These are phyloP conservation scores for Rhodotorula sp. DNA, from an alignment of 1,284 basidiomycete genomes.

Conservation along the genomic window DNA sequence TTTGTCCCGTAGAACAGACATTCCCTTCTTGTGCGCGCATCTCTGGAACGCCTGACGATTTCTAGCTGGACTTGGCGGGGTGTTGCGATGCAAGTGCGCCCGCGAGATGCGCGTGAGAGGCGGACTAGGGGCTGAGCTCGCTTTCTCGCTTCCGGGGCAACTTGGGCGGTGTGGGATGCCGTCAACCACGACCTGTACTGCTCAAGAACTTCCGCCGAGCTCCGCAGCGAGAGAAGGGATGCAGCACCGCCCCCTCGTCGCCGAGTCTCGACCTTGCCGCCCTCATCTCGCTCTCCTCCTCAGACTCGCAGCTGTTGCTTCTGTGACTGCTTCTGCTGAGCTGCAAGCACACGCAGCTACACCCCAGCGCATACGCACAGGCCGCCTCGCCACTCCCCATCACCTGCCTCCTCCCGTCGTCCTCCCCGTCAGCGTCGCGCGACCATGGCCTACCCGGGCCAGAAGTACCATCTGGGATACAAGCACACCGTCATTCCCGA, in stretches of 20 bases:
- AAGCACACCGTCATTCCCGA: constrained; percentile 1
- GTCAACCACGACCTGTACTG: too few species aligned
- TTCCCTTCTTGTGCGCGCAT: neutral
- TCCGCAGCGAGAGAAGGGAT: neutral
- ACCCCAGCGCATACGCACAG: neutral
- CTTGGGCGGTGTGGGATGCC: too few species aligned
- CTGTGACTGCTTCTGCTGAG: neutral
- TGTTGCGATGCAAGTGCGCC: too few species aligned
- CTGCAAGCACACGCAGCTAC: neutral
- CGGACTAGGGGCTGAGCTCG: too few species aligned
- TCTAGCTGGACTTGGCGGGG: neutral
- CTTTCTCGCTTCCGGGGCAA: too few species aligned
- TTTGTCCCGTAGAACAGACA: neutral
- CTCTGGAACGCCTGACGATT: neutral
- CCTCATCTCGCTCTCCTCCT: neutral
- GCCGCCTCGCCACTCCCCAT: neutral
- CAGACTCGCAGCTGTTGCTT: too few species aligned
- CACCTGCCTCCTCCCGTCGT: neutral
- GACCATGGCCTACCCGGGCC: constrained; percentile 1
- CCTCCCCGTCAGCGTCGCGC: neutral
- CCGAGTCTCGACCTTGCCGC: neutral
- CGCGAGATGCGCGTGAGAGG: too few species aligned
- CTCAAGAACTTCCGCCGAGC: too few species aligned
- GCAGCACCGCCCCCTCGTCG: neutral
- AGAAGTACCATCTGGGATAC: constrained; percentile 1